Evolutionary conservation across 164 flowering plant genomes (phyloP).

Genomic region (Berberis vulgaris): DNA sequence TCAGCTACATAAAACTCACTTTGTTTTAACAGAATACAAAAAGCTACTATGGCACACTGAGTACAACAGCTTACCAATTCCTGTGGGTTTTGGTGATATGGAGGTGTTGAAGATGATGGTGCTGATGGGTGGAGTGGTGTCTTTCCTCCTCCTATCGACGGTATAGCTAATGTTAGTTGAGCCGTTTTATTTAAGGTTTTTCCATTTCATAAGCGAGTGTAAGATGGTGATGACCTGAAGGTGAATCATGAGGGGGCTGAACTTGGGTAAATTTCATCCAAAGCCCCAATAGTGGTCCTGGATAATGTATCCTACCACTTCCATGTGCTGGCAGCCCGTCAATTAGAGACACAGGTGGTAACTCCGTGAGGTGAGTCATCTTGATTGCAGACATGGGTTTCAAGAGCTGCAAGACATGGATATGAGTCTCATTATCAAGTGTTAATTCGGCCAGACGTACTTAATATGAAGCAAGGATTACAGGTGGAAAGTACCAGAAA

Average conservation of each 20-base stretch:
- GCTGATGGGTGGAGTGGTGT: constrained; percentile 42
- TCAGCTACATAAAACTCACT: constrained; percentile 5
- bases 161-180: too few relatives aligned
- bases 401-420: constrained; percentile 18
- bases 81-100: constrained; percentile 16
- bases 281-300: constrained; percentile 45
- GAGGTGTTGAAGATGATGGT: constrained; percentile 42
- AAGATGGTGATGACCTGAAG: constrained; percentile 39
- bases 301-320: constrained; percentile 37
- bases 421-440: background rate
- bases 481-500: too few relatives aligned
- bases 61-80: constrained; percentile 33
- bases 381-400: constrained; percentile 29
- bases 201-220: background rate
- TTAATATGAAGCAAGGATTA: too few relatives aligned
- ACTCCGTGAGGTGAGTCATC: constrained; percentile 43
- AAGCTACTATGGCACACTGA: background rate
- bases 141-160: constrained; percentile 30
- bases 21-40: background rate
- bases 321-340: constrained; percentile 25
- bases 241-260: constrained; percentile 32
- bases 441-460: too few relatives aligned
- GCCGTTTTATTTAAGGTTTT: too few relatives aligned
- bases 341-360: constrained; percentile 54
- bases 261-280: constrained; percentile 43